Base-by-base conservation (phyloP, 164 flowering plant species). In the Pachysandra terminalis region DNA sequence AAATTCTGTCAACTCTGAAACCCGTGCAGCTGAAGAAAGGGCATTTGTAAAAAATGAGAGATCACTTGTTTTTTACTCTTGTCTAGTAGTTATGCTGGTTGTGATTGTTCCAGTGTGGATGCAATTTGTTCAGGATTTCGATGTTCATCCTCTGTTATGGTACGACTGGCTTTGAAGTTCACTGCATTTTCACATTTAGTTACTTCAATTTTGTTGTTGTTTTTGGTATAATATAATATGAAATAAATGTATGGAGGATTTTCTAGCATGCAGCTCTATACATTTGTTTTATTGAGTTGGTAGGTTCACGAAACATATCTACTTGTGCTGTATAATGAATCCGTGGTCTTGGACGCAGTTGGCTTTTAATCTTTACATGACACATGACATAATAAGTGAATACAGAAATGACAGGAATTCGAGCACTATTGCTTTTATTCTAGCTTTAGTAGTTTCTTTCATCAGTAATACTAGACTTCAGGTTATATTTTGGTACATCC, bases 81-180 rank as follows among this genome's bases (percentile, higher is more conserved):
- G 79, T 57, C 79, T 96, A 61, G 80, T 69, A 24, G 66, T 82
- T 62, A 65, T 75, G 53, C 71, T 86, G 81, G 59, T 78, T 71
- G 75, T 78, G 67, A 58, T 85, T 25, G 69, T 81, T 65, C 98
- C 99, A 15, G 77, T 76, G 9, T 96, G 99, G 99, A 90, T 93
- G 90, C 87, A 77, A 70, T 80, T 89, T 74, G 95, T 92, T 70
- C 91, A 83, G 35, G 83, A 85, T 64, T 90, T 95, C 69, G 69
- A 74, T 41, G 63, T 78, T 61, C 98, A 95, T 76, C 99, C 99
- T 7, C 10, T 85, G 6, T 67, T 85, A 71, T 94, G 98, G 98
- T 94, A 94, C 57, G 45, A n/a, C 19, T 68, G 45, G 57, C 16
- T 66, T 56, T 32, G 23, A 19, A 53, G 17, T 66, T 37, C 16